Base-by-base conservation (phyloP, 176 grass and related monocot species). In the Pontederia paniculata region DNA sequence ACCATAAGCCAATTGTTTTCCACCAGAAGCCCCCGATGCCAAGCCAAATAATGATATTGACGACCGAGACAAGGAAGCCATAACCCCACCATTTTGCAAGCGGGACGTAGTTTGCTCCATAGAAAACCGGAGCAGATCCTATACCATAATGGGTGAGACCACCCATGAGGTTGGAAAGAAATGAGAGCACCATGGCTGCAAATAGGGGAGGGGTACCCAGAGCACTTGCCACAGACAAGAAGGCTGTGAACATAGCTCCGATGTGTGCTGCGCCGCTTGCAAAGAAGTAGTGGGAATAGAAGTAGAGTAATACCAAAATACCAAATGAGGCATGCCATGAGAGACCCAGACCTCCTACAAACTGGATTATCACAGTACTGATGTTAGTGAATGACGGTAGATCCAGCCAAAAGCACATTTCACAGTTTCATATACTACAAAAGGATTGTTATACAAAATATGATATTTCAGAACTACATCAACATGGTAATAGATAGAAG, bases 231-330 rank as follows among this genome's bases (percentile, higher is more conserved):
- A 98, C 94, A 21, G 94, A 98, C 44, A 98, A 58, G 69, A 98
- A 98, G 11, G 94, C 87, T 0, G 94, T 82, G 59, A 98, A 98
- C 94, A 98, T 98, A 14, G 94, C 94, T 54, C 87, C 87, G 5
- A 98, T 98, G 71, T 98, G 94, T 48, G 94, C 94, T 0, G 94
- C 94, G 6, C 94, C 94, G 64, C 94, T 98, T 56, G 94, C 94
- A 1, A 98, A 98, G 75, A 98, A 93, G 58, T 93, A 98, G 62
- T 98, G 94, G 10, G 94, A 88, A 72, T 98, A 98, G 83, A 93
- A 98, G 78, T 98, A 98, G 21, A 98, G 70, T 57, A 98, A 59
- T 22, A 93, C 78, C 72, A 98, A 75, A 44, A 98, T 85, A 13
- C 87, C 78, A 13, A 98, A 93, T 0, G 94, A 98, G 52, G 73